Conservation (phyloP, 2,329 filamentous ascomycete species). For the Paecilomyces dactylethromorphus region DNA sequence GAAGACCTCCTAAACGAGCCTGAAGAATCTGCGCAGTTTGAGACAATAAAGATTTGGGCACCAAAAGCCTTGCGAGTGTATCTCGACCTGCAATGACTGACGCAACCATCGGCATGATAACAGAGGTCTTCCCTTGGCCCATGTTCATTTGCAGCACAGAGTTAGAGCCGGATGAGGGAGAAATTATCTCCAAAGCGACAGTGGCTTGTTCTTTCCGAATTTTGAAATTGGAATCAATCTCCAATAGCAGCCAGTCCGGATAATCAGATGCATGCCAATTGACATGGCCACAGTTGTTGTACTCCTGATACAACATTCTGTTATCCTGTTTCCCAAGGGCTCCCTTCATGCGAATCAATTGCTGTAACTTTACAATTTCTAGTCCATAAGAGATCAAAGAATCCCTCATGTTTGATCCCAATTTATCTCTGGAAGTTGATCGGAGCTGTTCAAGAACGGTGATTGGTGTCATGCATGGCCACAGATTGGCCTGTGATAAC, state of each 20-base stretch:
- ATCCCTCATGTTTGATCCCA: slow-evolving; percentile 31
- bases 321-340: slow-evolving; percentile 22
- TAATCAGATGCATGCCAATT: slow-evolving; percentile 51
- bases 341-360: slow-evolving; percentile 37
- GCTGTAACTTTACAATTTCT: slow-evolving; percentile 36
- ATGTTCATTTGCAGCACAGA: slow-evolving; percentile 62
- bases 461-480: slow-evolving; percentile 34
- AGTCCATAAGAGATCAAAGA: slow-evolving; percentile 34
- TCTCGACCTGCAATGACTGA: slow-evolving; percentile 45
- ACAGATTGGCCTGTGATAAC: slow-evolving; percentile 34
- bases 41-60: slow-evolving; percentile 54
- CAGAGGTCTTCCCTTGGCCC: slow-evolving; percentile 63
- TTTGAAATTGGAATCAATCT: slow-evolving; percentile 59
- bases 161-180: slow-evolving; percentile 46
- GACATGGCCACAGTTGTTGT: slow-evolving; percentile 43
- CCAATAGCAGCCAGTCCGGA: slow-evolving; percentile 60
- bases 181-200: slow-evolving; percentile 56
- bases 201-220: slow-evolving; percentile 57
- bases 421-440: slow-evolving; percentile 17
- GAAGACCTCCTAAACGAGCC: slow-evolving; percentile 49
- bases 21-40: slow-evolving; percentile 56
- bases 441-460: slow-evolving; percentile 40
- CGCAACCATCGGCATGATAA: slow-evolving; percentile 62
- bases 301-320: slow-evolving; percentile 37
- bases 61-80: slow-evolving; percentile 50